Percentiles rank a stretch among this genome's conserved stretches.
These are phyloP conservation scores for Fragosphaeria purpurea DNA, from an alignment of 2,329 filamentous ascomycete species.

Conservation along the genomic window DNA sequence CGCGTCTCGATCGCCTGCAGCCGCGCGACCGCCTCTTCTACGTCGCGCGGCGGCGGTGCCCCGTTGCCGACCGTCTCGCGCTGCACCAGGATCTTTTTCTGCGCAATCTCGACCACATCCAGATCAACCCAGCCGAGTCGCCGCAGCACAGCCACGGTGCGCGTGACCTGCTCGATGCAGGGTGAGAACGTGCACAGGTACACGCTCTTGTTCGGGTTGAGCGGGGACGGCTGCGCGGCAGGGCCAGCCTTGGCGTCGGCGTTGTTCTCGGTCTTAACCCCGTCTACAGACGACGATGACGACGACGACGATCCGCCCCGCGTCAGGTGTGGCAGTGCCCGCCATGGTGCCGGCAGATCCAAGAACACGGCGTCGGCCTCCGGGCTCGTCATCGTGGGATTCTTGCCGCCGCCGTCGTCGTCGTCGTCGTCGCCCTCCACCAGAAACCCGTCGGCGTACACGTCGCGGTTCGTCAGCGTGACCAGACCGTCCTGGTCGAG, in stretches of 20 bases:
- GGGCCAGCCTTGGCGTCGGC: conserved; percentile 8
- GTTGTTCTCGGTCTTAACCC: not conserved
- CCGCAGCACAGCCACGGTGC: conserved; percentile 72
- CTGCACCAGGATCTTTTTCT: conserved; percentile 69
- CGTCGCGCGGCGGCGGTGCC: conserved; percentile 52
- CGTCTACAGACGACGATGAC: no score
- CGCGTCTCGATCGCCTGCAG: conserved; percentile 64
- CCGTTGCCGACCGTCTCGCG: conserved; percentile 53
- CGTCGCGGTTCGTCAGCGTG: conserved; percentile 66
- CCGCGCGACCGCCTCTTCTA: conserved; percentile 67
- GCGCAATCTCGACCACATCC: conserved; percentile 80
- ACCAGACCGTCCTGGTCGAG: conserved; percentile 47
- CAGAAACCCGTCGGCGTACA: conserved; percentile 42
- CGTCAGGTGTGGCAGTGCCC: conserved; percentile 66
- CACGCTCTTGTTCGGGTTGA: conserved; percentile 62
- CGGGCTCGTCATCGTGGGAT: conserved; percentile 48
- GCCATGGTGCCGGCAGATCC: conserved; percentile 73
- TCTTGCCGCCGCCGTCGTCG: conserved; percentile 46
- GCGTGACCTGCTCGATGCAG: conserved; percentile 91
- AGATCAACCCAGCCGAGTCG: conserved; percentile 83
- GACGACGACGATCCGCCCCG: conserved; percentile 23
- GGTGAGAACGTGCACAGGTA: conserved; percentile 92
- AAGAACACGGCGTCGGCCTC: conserved; percentile 65
- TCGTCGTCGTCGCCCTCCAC: no score
- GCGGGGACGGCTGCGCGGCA: conserved; percentile 36